Percentiles rank a stretch among this genome's conserved stretches.
Evolutionary conservation across 176 grass and related monocot species (phyloP).

Genomic region (Ampelocalamus luodianensis): DNA sequence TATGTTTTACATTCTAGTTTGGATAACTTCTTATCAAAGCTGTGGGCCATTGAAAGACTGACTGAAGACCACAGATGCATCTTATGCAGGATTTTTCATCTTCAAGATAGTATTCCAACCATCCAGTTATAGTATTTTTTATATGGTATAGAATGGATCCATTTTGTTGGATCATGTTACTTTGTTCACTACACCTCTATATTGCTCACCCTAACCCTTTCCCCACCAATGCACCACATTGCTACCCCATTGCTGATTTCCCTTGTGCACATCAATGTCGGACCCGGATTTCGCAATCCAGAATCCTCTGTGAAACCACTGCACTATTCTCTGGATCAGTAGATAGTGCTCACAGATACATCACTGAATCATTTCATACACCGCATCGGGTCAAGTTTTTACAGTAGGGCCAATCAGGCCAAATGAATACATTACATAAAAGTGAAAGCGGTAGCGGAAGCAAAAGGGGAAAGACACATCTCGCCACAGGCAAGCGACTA

Average conservation of each 20-base stretch:
- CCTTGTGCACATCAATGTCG: background rate
- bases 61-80: background rate
- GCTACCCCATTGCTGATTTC: background rate
- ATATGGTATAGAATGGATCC: background rate
- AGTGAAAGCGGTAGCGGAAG: too few relatives aligned
- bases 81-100: conserved; percentile 6
- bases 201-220: background rate
- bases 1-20: conserved; percentile 14
- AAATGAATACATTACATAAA: too few relatives aligned
- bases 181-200: background rate
- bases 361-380: too few relatives aligned
- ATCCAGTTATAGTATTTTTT: background rate
- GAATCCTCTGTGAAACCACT: too few relatives aligned
- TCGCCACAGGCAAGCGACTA: too few relatives aligned
- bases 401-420: too few relatives aligned
- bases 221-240: background rate
- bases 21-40: background rate
- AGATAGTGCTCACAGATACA: too few relatives aligned
- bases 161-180: background rate
- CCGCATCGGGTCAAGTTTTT: too few relatives aligned
- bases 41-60: background rate
- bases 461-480: too few relatives aligned
- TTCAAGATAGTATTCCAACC: conserved; percentile 7
- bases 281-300: too few relatives aligned
- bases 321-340: too few relatives aligned